Percentiles rank a stretch among this genome's conserved stretches.
Conservation (phyloP, 345 rosid genomes). For the Eucalyptus camaldulensis region DNA sequence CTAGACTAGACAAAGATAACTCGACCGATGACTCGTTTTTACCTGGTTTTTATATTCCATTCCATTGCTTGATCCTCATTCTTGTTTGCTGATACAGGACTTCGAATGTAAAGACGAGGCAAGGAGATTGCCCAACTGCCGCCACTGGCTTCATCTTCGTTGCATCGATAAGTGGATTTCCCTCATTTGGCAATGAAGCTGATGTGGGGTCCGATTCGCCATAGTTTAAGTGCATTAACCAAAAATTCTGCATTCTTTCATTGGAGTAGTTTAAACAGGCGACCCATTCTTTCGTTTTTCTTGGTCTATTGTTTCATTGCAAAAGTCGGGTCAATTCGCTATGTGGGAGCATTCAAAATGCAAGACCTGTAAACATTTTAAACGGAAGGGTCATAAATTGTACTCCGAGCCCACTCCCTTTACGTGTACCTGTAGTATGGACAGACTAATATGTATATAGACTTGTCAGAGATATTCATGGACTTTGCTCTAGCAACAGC, state of each 20-base stretch:
- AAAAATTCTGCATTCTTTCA: background rate
- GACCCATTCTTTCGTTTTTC: background rate
- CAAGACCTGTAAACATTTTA: background rate
- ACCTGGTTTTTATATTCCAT: background rate
- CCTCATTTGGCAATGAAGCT: no score
- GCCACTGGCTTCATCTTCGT: conserved; percentile 5
- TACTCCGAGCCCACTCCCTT: background rate
- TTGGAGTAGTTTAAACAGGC: background rate
- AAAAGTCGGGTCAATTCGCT: background rate
- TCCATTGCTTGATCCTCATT: background rate
- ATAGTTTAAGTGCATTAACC: background rate
- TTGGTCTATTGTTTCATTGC: background rate
- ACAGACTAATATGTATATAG: background rate
- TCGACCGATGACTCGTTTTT: background rate
- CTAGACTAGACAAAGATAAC: background rate
- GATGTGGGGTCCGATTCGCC: no score
- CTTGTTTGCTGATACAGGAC: conserved; percentile 1
- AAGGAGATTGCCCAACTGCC: conserved; percentile 14
- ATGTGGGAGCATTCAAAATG: background rate
- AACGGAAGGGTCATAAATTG: background rate
- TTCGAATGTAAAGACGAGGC: background rate
- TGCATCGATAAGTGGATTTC: conserved; percentile 13
- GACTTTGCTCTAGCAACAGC: no score
- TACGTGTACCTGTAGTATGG: background rate
- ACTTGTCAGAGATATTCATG: background rate